Percentiles rank a stretch among this genome's conserved stretches.
These are phyloP conservation scores for Cercospora beticola DNA, from an alignment of 2,329 filamentous ascomycete species.

Conservation along the genomic window DNA sequence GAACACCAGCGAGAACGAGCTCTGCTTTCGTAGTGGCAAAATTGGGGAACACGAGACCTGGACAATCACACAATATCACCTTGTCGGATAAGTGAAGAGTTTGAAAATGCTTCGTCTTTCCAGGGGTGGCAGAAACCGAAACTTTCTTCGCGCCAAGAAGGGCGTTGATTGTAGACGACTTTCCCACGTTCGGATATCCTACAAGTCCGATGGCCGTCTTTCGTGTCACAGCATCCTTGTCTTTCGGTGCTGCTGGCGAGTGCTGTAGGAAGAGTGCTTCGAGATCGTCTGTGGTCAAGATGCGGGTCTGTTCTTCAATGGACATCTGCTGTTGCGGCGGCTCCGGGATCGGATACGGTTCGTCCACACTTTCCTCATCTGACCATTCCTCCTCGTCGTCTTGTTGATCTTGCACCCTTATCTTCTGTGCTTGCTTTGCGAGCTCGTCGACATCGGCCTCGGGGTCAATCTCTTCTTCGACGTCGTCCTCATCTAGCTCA, in stretches of 20 bases:
- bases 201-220: slow-evolving; percentile 92
- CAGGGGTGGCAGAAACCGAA: slow-evolving; percentile 92
- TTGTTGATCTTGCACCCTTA: slow-evolving; percentile 43
- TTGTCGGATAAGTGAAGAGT: slow-evolving; percentile 90
- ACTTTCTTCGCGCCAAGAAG: slow-evolving; percentile 98
- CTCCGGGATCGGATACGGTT: slow-evolving; percentile 37
- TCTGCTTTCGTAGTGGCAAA: slow-evolving; percentile 96
- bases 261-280: slow-evolving; percentile 84
- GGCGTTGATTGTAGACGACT: slow-evolving; percentile 98
- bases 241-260: slow-evolving; percentile 55
- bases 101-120: slow-evolving; percentile 99
- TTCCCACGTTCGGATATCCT: slow-evolving; percentile 97
- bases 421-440: slow-evolving; percentile 40
- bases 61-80: slow-evolving; percentile 94
- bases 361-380: slow-evolving; percentile 41
- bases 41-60: slow-evolving; percentile 97
- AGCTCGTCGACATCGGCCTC: slow-evolving; percentile 44
- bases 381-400: slow-evolving; percentile 41
- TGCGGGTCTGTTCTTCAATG: slow-evolving; percentile 58
- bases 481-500: slow-evolving; percentile 31
- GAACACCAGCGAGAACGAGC: slow-evolving; percentile 88
- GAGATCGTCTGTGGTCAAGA: slow-evolving; percentile 88
- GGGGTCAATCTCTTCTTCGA: slow-evolving; percentile 46
- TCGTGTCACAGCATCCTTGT: slow-evolving; percentile 49
- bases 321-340: slow-evolving; percentile 36